Evolutionary conservation across 2,329 filamentous ascomycete genomes (phyloP), one percentile per base, ranked within the genome.

Genomic region (Aspergillus sp.): DNA sequence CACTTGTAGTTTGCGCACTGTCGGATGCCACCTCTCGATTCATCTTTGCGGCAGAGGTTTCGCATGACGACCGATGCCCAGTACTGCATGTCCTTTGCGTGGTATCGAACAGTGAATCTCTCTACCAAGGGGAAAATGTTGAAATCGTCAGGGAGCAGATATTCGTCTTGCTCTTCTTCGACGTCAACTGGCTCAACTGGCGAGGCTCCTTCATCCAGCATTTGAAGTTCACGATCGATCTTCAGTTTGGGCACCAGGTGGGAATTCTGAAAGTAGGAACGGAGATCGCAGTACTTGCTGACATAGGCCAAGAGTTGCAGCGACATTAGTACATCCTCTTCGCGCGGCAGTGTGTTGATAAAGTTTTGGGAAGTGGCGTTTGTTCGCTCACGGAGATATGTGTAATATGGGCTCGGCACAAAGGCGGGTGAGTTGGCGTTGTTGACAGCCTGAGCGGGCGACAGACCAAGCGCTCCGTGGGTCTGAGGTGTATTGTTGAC

Each of bases 51-150:
- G 83, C 95, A 99, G 54, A 99, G 86, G 75, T 99, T 99, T 66
- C 95, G 87, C 95, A 99, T 99, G 50, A 99, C 95, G 17, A 99
- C 95, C 64, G 94, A 95, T 19, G 95, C 95, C 95, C 95, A 99
- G 81, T 99, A 99, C 77, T 97, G 94, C 95, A 99, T 99, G 75
- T 97, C 93, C 62, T 92, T 91, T 66, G 91, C 93, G 79, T 97
- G 92, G 74, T 97, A 93, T 66, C 95, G 89, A 31, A 97, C 92
- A 4, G 95, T 99, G 76, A 98, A 99, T 77, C 97, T 98, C 79
- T 99, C 95, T 52, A 99, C 95, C 41, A 99, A 83, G 2, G 95
- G 95, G 79, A 99, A 99, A 68, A 99, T 96, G 79, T 99, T 99
- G 80, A 96, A 94, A 76, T 98, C 92, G 73, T 98, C 94, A 15